These are phyloP conservation scores for Neurospora sublineolata DNA, from an alignment of 495 filamentous ascomycete genomes.

Conservation along the genomic window DNA sequence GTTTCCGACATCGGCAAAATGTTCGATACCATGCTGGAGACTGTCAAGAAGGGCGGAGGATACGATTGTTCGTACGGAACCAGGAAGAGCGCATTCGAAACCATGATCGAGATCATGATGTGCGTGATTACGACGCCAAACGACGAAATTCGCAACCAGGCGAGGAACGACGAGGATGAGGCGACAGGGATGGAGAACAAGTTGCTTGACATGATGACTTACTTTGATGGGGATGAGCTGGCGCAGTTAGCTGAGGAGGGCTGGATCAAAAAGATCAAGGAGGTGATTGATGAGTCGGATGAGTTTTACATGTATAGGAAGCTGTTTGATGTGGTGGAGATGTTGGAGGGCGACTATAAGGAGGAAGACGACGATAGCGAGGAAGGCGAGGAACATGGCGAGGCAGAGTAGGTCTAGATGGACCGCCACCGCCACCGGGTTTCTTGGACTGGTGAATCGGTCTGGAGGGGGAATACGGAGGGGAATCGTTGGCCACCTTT, in stretches of 20 bases:
- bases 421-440: no score
- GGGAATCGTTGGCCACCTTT: accelerated
- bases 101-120: constrained; percentile 6
- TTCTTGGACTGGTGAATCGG: no score
- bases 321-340: neutral
- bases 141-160: neutral
- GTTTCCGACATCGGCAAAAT: no score
- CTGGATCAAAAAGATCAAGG: neutral
- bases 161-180: neutral
- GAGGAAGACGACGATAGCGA: neutral
- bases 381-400: neutral
- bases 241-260: neutral
- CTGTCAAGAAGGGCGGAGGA: neutral
- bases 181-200: neutral
- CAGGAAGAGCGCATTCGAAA: constrained; percentile 6
- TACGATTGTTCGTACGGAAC: constrained; percentile 2
- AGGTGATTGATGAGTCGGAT: neutral
- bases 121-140: neutral
- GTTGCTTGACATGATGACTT: neutral
- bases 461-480: no score
- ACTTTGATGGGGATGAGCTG: neutral
- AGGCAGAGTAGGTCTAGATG: neutral
- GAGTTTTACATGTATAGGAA: neutral
- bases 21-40: neutral
- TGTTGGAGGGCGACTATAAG: neutral